Percentiles rank a stretch among this genome's conserved stretches.
These are phyloP conservation scores for Hypoxylon rickii DNA, from an alignment of 495 filamentous ascomycete genomes.

Conservation along the genomic window DNA sequence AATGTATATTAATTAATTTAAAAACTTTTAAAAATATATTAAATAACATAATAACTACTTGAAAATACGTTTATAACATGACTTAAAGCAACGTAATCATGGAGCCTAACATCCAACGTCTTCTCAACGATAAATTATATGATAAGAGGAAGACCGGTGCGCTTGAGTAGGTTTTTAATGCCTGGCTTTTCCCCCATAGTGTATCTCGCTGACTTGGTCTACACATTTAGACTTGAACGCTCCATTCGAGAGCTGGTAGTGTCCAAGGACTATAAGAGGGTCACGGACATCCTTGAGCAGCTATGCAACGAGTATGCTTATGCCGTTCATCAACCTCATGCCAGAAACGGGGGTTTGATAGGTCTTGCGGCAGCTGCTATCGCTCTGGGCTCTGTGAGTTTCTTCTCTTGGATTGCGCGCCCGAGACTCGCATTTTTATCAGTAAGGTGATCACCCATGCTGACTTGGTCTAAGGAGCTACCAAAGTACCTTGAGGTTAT, in stretches of 20 bases:
- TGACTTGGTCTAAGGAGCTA: constrained; percentile 65
- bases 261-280: constrained; percentile 73
- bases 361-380: constrained; percentile 96
- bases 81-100: constrained; percentile 57
- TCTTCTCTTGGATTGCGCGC: background rate
- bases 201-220: constrained; percentile 20
- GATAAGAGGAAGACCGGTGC: constrained; percentile 96
- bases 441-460: background rate
- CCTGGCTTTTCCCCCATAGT: background rate
- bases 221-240: constrained; percentile 72
- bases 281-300: constrained; percentile 88
- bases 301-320: constrained; percentile 98
- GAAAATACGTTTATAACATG: too few species aligned
- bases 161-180: constrained; percentile 75
- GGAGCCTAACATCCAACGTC: constrained; percentile 86
- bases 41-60: too few species aligned
- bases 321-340: constrained; percentile 95
- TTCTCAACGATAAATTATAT: constrained; percentile 97
- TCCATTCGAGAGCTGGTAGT: constrained; percentile 84
- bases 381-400: constrained; percentile 83
- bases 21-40: too few species aligned
- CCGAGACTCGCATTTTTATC: background rate
- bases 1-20: too few species aligned
- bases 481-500: constrained; percentile 89
- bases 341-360: constrained; percentile 94